Evolutionary conservation across 73 alveolate genomes (phyloP), one percentile per base, ranked within the genome.

Genomic region (Paramecium sonneborni): DNA sequence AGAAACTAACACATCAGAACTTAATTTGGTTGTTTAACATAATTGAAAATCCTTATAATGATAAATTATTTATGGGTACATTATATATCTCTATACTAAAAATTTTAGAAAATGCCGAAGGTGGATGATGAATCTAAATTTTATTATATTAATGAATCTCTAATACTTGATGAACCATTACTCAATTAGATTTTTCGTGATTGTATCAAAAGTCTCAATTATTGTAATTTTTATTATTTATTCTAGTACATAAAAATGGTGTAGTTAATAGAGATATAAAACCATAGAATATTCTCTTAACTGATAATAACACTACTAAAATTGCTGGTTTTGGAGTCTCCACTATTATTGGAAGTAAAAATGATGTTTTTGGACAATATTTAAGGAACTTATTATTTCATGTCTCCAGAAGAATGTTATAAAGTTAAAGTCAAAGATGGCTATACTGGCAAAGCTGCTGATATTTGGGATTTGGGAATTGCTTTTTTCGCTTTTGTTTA

Each of bases 401-500:
- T 97, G 97, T 97, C 99, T 23, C 99, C 99, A 20, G 99, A 98
- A 85, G 96, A 97, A 32, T 97, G 99, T 57, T 95, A 93, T 21
- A 90, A 85, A 30, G 58, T 32, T 4, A 35, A 38, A 35, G 87
- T 56, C 2, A 88, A 88, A 44, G 94, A 92, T 43, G 95, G 94
- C 20, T 98, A 93, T 67, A 92, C 95, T 67, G 99, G 99, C 26
- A 98, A 98, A 89, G 97, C 98, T 20, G 95, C 97, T 43, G 99
- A 98, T 93, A 96, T 98, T 14, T 98, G 99, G 99, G 99, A 99
- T 0, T 85, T 97, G 24, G 99, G 99, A 23, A 93, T 97, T 3
- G 96, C 99, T 11, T 86, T 96, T 28, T 98, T 95, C 93, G 96
- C 98, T 34, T 76, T 98, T 70, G 93, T 95, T 18, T 98, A 92